Conservation (phyloP, 176 grass and related monocot species). For the Zizania latifolia region DNA sequence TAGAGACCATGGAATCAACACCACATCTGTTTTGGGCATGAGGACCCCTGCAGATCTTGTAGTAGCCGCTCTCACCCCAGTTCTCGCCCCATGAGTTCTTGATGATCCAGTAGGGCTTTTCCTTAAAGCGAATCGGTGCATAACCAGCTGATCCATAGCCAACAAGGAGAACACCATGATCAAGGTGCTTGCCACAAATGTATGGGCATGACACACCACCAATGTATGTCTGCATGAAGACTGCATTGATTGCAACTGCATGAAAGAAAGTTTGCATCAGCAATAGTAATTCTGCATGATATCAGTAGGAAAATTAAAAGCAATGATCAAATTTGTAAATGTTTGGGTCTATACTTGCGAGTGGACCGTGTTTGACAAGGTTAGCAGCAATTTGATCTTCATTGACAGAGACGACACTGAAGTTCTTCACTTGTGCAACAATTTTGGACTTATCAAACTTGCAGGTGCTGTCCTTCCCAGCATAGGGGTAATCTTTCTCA, state of each 20-base stretch:
- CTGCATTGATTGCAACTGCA: slow-evolving; percentile 79
- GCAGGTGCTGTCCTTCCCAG: slow-evolving; percentile 38
- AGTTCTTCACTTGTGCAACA: slow-evolving; percentile 63
- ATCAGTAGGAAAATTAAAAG: not conserved
- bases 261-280: slow-evolving; percentile 19
- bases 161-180: slow-evolving; percentile 82
- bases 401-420: slow-evolving; percentile 53
- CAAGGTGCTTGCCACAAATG: slow-evolving; percentile 72
- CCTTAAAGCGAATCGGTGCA: slow-evolving; percentile 71
- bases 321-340: not conserved
- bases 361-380: slow-evolving; percentile 71
- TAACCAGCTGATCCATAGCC: slow-evolving; percentile 70
- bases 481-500: slow-evolving; percentile 72
- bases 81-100: slow-evolving; percentile 91
- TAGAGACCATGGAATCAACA: slow-evolving; percentile 80
- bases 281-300: not conserved
- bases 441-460: slow-evolving; percentile 83
- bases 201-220: slow-evolving; percentile 82
- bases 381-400: slow-evolving; percentile 82
- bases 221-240: slow-evolving; percentile 90
- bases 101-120: slow-evolving; percentile 93
- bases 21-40: slow-evolving; percentile 49
- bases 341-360: slow-evolving; percentile 58
- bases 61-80: slow-evolving; percentile 79
- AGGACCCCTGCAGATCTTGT: slow-evolving; percentile 69